Conservation (phyloP, 2,329 filamentous ascomycete genomes). For the Didymella lethalis region DNA sequence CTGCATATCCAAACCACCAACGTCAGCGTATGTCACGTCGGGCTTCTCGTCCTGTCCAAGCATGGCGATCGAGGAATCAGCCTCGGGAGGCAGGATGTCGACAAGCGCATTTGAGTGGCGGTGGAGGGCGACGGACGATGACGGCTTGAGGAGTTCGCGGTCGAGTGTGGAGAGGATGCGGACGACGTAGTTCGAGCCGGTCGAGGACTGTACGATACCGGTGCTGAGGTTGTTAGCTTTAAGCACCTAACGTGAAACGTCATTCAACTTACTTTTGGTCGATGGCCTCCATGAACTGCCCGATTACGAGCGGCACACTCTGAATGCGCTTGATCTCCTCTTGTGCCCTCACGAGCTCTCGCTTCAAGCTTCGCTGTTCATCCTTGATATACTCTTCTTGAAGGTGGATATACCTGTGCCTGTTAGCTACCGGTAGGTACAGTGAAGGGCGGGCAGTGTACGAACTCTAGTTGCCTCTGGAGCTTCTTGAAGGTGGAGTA, state of each 20-base stretch:
- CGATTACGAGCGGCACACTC: slow-evolving; percentile 96
- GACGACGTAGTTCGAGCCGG: slow-evolving; percentile 98
- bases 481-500: slow-evolving; percentile 96
- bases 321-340: slow-evolving; percentile 99
- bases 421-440: slow-evolving; percentile 37
- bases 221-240: slow-evolving; percentile 66
- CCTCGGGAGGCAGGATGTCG: slow-evolving; percentile 98
- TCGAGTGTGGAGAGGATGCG: slow-evolving; percentile 98
- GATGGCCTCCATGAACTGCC: slow-evolving; percentile 99
- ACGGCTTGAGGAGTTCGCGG: slow-evolving; percentile 96
- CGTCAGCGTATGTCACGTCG: slow-evolving; percentile 96
- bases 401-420: slow-evolving; percentile 82
- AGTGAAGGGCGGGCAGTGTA: slow-evolving; percentile 14
- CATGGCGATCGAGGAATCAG: slow-evolving; percentile 99
- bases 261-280: slow-evolving; percentile 83
- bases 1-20: slow-evolving; percentile 98
- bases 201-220: slow-evolving; percentile 97
- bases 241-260: slow-evolving; percentile 1
- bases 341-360: slow-evolving; percentile 94
- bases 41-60: slow-evolving; percentile 96
- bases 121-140: slow-evolving; percentile 95
- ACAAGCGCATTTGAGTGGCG: slow-evolving; percentile 98
- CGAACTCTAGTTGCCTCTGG: slow-evolving; percentile 92
- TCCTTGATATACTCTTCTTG: slow-evolving; percentile 99
- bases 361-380: slow-evolving; percentile 97